These are phyloP conservation scores for Yamadazyma spencermartinsiae DNA, from an alignment of 1,139 yeast species.

Conservation along the genomic window DNA sequence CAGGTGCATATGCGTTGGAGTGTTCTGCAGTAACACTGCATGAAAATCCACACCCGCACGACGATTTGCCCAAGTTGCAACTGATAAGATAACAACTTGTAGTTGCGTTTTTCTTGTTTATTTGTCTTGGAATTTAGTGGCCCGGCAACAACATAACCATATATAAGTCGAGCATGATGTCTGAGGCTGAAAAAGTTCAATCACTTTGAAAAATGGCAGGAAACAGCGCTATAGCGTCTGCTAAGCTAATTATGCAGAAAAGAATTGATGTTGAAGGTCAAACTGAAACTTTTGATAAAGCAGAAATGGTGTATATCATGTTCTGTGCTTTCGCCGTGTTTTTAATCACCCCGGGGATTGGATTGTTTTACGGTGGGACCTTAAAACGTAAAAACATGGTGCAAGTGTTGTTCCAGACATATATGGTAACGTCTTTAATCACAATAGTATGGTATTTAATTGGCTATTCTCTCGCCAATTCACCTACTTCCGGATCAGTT, in stretches of 20 bases:
- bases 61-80: too few relatives aligned
- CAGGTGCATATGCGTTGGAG: too few relatives aligned
- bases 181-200: neutral
- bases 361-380: conserved; percentile 83
- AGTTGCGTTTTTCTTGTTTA: too few relatives aligned
- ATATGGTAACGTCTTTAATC: conserved; percentile 78
- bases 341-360: conserved; percentile 90
- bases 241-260: conserved; percentile 7
- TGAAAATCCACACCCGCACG: too few relatives aligned
- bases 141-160: too few relatives aligned
- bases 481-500: conserved; percentile 65
- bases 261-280: conserved; percentile 11
- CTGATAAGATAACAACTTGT: too few relatives aligned
- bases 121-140: too few relatives aligned
- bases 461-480: conserved; percentile 89
- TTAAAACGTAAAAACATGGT: conserved; percentile 90
- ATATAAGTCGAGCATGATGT: neutral
- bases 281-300: conserved; percentile 48
- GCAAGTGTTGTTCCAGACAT: conserved; percentile 85
- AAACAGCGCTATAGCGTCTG: conserved; percentile 7
- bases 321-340: conserved; percentile 76
- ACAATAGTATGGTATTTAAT: conserved; percentile 95
- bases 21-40: too few relatives aligned
- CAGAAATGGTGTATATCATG: conserved; percentile 87
- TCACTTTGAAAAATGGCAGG: conserved; percentile 5